Evolutionary conservation across 352 stramenopile species (phyloP).

Genomic region (Globisporangium abappressorium): DNA sequence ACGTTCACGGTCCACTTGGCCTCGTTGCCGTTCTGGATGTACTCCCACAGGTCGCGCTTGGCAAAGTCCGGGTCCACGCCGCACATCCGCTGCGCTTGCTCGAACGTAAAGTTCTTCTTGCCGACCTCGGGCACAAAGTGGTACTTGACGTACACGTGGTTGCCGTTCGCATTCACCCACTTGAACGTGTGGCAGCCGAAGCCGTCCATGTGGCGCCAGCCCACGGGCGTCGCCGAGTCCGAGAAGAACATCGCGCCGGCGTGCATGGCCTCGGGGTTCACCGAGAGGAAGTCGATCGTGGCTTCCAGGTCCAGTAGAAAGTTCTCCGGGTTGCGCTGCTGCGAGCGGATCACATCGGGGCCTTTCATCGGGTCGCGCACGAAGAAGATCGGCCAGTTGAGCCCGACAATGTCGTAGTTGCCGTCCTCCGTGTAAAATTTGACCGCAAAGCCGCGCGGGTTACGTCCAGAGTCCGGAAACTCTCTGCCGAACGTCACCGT

Average conservation of each 20-base stretch:
- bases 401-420: slow-evolving; percentile 92
- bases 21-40: slow-evolving; percentile 77
- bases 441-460: slow-evolving; percentile 88
- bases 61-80: slow-evolving; percentile 83
- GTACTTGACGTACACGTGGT: slow-evolving; percentile 90
- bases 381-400: slow-evolving; percentile 95
- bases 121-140: slow-evolving; percentile 91
- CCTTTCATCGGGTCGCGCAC: slow-evolving; percentile 90
- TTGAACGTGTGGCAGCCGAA: slow-evolving; percentile 92
- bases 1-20: slow-evolving; percentile 88
- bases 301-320: slow-evolving; percentile 81
- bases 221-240: slow-evolving; percentile 84
- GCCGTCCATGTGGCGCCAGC: slow-evolving; percentile 89
- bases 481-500: slow-evolving; percentile 63
- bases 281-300: slow-evolving; percentile 90
- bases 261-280: slow-evolving; percentile 86
- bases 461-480: slow-evolving; percentile 74
- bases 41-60: slow-evolving; percentile 90
- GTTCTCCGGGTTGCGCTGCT: slow-evolving; percentile 86
- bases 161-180: slow-evolving; percentile 75
- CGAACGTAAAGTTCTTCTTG: slow-evolving; percentile 80
- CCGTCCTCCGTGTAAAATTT: slow-evolving; percentile 94
- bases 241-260: slow-evolving; percentile 87
- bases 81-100: slow-evolving; percentile 63
- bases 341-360: slow-evolving; percentile 90